Percentiles rank a stretch among this genome's conserved stretches.
phyloP scores from a whole-genome alignment of 1,284 basidiomycete genomes.

The Ganoderma leucocontextum region DNA sequence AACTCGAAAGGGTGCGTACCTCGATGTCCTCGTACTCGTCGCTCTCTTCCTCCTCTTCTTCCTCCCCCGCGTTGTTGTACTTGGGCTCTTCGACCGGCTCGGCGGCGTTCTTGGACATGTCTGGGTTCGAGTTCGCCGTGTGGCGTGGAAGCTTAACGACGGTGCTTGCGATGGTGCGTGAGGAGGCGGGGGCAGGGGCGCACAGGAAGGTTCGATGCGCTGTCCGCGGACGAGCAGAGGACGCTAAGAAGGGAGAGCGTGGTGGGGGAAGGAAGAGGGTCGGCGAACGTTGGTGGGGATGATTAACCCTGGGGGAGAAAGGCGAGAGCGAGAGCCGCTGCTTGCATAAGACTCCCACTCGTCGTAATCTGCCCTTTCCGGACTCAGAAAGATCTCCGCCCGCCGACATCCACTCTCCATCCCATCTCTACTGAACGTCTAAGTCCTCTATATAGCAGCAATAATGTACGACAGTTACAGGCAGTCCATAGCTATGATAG shows the following conservation, averaged over 20 bases:
- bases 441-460: constrained; percentile 10
- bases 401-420: background rate
- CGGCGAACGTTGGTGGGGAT: constrained; percentile 34
- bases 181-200: background rate
- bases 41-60: constrained; percentile 41
- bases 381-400: constrained; percentile 13
- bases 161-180: background rate
- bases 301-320: constrained; percentile 29
- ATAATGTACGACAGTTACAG: constrained; percentile 9
- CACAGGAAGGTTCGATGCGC: background rate
- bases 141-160: background rate
- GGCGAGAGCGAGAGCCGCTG: constrained; percentile 7
- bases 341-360: constrained; percentile 36
- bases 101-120: constrained; percentile 32
- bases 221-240: constrained; percentile 10
- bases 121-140: background rate
- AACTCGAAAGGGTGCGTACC: constrained; percentile 20
- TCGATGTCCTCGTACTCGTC: constrained; percentile 42
- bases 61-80: constrained; percentile 24
- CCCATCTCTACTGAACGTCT: background rate
- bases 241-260: background rate
- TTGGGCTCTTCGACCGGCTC: constrained; percentile 33
- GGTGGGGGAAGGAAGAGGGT: constrained; percentile 10
- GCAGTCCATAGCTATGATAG: constrained; percentile 8
- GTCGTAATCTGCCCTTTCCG: constrained; percentile 17